A percentile compares a stretch with the other conserved stretches of the same genome.
Evolutionary conservation across 768 basidiomycete species (phyloP).

Genomic region (Butyriboletus loyo): DNA sequence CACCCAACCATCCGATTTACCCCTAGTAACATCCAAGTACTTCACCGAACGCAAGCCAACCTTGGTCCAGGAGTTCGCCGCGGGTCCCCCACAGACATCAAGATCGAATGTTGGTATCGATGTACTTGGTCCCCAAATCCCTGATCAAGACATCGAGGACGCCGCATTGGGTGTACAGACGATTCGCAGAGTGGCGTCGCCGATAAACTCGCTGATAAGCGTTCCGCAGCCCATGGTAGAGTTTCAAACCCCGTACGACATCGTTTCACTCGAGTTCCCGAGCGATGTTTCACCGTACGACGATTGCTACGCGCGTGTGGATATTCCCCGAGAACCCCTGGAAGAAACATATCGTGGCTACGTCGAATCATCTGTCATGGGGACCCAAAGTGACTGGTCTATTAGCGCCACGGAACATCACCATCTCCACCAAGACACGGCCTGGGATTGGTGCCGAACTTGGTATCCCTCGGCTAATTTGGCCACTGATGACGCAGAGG

Average conservation of each 20-base stretch:
- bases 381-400: neutral
- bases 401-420: neutral
- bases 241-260: constrained; percentile 11
- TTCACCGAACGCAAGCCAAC: constrained; percentile 1
- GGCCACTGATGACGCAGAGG: constrained; percentile 2
- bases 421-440: neutral
- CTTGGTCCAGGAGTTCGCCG: neutral
- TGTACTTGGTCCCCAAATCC: neutral
- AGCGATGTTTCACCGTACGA: constrained; percentile 11
- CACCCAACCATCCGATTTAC: neutral
- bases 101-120: neutral
- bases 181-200: neutral
- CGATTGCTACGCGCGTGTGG: neutral
- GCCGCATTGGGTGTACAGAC: neutral
- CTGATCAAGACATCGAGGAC: neutral
- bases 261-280: constrained; percentile 7
- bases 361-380: neutral
- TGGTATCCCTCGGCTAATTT: neutral
- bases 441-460: neutral
- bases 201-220: constrained; percentile 4
- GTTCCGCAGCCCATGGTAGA: constrained; percentile 1
- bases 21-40: constrained; percentile 7
- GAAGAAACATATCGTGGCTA: neutral
- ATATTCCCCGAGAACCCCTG: neutral
- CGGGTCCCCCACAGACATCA: neutral